Evolutionary conservation across 768 basidiomycete genomes (phyloP).

Genomic region (Trametes villosa): DNA sequence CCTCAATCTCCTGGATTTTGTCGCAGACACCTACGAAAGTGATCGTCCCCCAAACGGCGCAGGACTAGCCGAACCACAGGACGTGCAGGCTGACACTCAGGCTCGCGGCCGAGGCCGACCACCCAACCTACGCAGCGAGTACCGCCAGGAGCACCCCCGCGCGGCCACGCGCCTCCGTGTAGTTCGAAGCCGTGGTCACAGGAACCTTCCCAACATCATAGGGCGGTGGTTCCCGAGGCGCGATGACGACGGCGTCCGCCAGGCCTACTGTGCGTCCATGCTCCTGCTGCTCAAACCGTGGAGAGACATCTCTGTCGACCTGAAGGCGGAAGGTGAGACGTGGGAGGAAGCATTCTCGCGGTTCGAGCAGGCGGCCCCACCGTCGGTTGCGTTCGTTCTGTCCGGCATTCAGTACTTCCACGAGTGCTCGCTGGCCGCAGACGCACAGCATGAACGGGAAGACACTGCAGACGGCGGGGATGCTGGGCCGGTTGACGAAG

Average conservation of each 20-base stretch:
- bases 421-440: constrained; percentile 25
- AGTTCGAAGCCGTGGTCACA: constrained; percentile 32
- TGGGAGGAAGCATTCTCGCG: constrained; percentile 32
- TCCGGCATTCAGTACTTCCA: constrained; percentile 41
- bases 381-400: constrained; percentile 18
- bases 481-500: constrained; percentile 10
- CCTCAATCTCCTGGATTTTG: no score
- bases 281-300: constrained; percentile 44
- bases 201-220: constrained; percentile 41
- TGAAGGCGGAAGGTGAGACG: constrained; percentile 23
- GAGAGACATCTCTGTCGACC: constrained; percentile 30
- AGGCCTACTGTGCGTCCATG: constrained; percentile 43
- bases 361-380: constrained; percentile 15
- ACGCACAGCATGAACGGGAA: not conserved
- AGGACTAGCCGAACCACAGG: no score
- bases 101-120: not conserved
- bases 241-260: constrained; percentile 28
- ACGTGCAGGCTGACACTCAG: no score
- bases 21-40: not conserved
- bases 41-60: not conserved
- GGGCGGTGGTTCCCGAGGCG: constrained; percentile 40
- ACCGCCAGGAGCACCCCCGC: constrained; percentile 15
- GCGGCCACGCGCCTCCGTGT: constrained; percentile 22
- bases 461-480: no score
- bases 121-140: not conserved